These are phyloP conservation scores for Ceriops tagal DNA, from an alignment of 345 rosid species.

Conservation along the genomic window DNA sequence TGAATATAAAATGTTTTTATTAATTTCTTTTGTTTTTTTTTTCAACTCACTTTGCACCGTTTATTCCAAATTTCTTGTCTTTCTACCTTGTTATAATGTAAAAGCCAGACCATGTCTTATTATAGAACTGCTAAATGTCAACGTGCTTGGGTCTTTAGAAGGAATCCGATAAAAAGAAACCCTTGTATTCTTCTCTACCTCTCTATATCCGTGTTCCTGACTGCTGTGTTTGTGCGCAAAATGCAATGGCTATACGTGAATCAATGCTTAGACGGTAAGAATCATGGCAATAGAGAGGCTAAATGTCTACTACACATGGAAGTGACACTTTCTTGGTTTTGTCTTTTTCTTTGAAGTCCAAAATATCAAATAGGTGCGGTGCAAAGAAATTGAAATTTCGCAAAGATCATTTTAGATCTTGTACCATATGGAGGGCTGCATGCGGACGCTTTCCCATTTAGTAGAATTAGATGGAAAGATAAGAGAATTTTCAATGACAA, in stretches of 20 bases:
- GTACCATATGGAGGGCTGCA: slow-evolving; percentile 13
- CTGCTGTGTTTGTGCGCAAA: too few species aligned
- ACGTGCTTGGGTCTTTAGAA: slow-evolving; percentile 16
- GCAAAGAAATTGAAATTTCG: slow-evolving; percentile 18
- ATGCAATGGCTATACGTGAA: too few species aligned
- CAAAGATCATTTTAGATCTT: slow-evolving; percentile 28
- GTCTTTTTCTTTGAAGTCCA: slow-evolving; percentile 15
- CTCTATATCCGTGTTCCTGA: too few species aligned
- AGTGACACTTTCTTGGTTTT: slow-evolving; percentile 17
- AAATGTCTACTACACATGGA: not conserved
- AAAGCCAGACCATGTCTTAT: slow-evolving; percentile 48
- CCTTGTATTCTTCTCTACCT: too few species aligned
- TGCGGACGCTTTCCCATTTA: not conserved
- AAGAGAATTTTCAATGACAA: slow-evolving; percentile 39
- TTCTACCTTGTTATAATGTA: slow-evolving; percentile 14
- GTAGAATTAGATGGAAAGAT: not conserved
- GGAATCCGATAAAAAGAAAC: slow-evolving; percentile 23
- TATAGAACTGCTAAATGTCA: slow-evolving; percentile 12
- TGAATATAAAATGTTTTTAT: too few species aligned
- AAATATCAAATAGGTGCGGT: slow-evolving; percentile 1
- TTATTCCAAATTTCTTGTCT: not conserved
- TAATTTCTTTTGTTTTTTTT: too few species aligned
- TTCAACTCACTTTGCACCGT: too few species aligned
- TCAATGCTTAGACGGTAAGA: slow-evolving; percentile 1
- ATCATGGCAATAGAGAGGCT: not conserved